A percentile compares a stretch with the other conserved stretches of the same genome.
phyloP scores from a whole-genome alignment of 768 basidiomycete species.

The Rhodotorula diobovata region DNA sequence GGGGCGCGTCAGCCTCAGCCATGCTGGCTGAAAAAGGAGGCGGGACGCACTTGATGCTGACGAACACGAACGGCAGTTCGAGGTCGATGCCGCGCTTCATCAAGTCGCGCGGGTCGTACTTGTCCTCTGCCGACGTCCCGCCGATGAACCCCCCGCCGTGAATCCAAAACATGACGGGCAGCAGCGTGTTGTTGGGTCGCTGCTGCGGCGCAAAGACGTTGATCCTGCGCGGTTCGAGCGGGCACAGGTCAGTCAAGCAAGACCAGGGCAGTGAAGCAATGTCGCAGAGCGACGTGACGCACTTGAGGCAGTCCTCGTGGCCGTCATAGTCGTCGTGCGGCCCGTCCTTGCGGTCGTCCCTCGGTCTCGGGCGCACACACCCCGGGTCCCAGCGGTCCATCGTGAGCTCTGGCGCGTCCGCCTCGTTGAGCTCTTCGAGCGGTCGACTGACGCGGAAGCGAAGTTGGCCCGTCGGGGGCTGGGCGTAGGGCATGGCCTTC shows the following conservation, averaged over 20 bases:
- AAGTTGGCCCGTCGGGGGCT: conserved; percentile 14
- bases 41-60: conserved; percentile 23
- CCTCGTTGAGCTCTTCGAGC: neutral
- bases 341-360: conserved; percentile 19
- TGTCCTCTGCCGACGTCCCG: conserved; percentile 19
- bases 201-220: conserved; percentile 29
- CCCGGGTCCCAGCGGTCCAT: conserved; percentile 27
- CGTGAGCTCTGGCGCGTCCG: neutral
- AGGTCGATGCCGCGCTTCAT: conserved; percentile 21
- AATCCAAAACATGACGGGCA: conserved; percentile 37
- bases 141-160: conserved; percentile 42
- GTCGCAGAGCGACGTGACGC: neutral
- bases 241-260: no score
- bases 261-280: neutral
- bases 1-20: neutral
- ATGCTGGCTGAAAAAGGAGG: neutral
- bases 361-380: conserved; percentile 22
- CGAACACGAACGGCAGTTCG: conserved; percentile 27
- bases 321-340: conserved; percentile 26
- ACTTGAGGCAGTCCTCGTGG: conserved; percentile 38
- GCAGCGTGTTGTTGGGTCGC: conserved; percentile 16
- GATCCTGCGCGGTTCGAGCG: conserved; percentile 2
- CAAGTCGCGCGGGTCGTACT: conserved; percentile 31
- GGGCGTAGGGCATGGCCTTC: conserved; percentile 25
- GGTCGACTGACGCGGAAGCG: conserved; percentile 18